Evolutionary conservation across 805 yeast genomes (phyloP).

Genomic region (Spathaspora sp.): DNA sequence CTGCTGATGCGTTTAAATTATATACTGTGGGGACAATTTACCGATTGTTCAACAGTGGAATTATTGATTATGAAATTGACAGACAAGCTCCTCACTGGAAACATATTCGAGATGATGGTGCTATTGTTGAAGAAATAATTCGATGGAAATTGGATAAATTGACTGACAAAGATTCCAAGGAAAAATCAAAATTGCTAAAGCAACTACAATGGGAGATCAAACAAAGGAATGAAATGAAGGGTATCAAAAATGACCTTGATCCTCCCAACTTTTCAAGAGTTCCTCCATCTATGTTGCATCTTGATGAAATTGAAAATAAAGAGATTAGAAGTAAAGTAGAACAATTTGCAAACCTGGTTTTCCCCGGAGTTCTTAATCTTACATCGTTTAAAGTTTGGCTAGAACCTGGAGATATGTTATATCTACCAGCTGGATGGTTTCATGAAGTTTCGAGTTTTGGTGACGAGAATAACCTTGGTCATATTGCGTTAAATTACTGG

Average conservation of each 20-base stretch:
- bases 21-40: constrained; percentile 64
- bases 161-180: constrained; percentile 12
- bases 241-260: constrained; percentile 11
- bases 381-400: constrained; percentile 45
- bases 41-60: constrained; percentile 54
- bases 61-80: constrained; percentile 58
- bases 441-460: constrained; percentile 70
- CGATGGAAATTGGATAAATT: constrained; percentile 36
- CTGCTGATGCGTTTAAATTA: constrained; percentile 55
- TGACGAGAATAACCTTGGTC: constrained; percentile 24
- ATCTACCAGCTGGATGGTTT: constrained; percentile 77
- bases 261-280: constrained; percentile 69
- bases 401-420: constrained; percentile 63
- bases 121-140: constrained; percentile 48
- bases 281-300: constrained; percentile 61
- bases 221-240: constrained; percentile 3
- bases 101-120: constrained; percentile 58
- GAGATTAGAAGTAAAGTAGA: constrained; percentile 22
- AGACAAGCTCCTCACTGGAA: constrained; percentile 62
- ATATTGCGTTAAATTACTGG: constrained; percentile 74
- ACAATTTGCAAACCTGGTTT: constrained; percentile 36
- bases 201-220: constrained; percentile 7
- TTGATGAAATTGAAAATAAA: constrained; percentile 46
- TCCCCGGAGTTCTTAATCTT: constrained; percentile 46
- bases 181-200: constrained; percentile 14